These are phyloP conservation scores for Schwanniomyces vanrijiae DNA, from an alignment of 805 yeast genomes.

Conservation along the genomic window DNA sequence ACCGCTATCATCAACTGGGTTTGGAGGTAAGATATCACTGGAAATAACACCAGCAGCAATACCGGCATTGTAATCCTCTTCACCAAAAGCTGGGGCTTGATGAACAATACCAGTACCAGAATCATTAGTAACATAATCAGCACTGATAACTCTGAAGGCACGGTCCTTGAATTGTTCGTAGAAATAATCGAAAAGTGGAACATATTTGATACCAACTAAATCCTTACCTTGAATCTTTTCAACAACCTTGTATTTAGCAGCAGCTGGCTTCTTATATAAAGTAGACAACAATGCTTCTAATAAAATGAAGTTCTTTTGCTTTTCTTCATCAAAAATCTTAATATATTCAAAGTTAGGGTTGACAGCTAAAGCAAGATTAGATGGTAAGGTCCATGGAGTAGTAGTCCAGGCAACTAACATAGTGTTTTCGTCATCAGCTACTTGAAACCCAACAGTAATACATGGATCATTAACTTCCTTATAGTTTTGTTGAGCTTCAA, in stretches of 20 bases:
- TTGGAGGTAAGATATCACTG: conserved; percentile 75
- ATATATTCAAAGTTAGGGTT: conserved; percentile 88
- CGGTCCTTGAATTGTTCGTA: conserved; percentile 68
- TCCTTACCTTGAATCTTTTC: conserved; percentile 80
- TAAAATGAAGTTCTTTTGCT: conserved; percentile 76
- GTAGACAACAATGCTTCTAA: conserved; percentile 80
- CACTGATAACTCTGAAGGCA: conserved; percentile 82
- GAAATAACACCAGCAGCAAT: conserved; percentile 70
- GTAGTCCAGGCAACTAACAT: conserved; percentile 97
- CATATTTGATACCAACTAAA: conserved; percentile 75
- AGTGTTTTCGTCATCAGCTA: conserved; percentile 77
- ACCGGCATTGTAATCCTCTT: conserved; percentile 90
- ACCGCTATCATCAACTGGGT: conserved; percentile 94
- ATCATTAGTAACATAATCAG: conserved; percentile 84
- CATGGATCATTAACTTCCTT: conserved; percentile 98
- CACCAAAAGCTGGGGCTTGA: conserved; percentile 99
- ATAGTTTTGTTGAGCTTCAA: conserved; percentile 98
- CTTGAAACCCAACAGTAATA: conserved; percentile 85
- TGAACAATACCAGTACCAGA: conserved; percentile 99
- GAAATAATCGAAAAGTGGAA: conserved; percentile 83
- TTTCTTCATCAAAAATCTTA: conserved; percentile 87
- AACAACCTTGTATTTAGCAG: conserved; percentile 81
- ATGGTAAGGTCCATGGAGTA: conserved; percentile 99
- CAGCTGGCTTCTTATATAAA: conserved; percentile 91
- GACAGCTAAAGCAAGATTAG: conserved; percentile 89